These are phyloP conservation scores for Septoria petroselini DNA, from an alignment of 2,329 filamentous ascomycete genomes.

Conservation along the genomic window DNA sequence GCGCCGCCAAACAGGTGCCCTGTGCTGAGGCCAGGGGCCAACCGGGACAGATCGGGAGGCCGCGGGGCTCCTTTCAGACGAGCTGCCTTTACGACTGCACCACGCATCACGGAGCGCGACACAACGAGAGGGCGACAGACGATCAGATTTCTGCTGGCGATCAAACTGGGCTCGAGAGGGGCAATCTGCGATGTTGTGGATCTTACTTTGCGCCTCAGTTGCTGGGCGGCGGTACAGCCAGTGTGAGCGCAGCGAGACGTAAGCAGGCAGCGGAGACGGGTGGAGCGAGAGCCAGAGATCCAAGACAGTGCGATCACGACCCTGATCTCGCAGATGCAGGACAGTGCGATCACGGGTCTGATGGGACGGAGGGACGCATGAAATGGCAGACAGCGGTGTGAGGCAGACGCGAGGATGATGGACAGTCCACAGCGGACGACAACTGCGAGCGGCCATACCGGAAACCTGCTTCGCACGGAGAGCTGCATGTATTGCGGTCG, in stretches of 20 bases:
- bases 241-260: not conserved
- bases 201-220: not conserved
- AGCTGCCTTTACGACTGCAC: not conserved
- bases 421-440: too few relatives aligned
- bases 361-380: too few relatives aligned
- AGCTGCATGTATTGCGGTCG: too few relatives aligned
- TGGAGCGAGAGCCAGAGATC: not conserved
- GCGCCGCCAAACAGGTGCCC: too few relatives aligned
- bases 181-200: too few relatives aligned
- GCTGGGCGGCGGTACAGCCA: not conserved
- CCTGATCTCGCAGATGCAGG: too few relatives aligned
- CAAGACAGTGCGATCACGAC: too few relatives aligned
- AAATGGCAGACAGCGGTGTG: too few relatives aligned
- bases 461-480: too few relatives aligned
- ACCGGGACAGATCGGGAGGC: not conserved
- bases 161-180: not conserved
- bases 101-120: not conserved
- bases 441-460: too few relatives aligned
- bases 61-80: not conserved
- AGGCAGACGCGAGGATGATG: too few relatives aligned
- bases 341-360: too few relatives aligned
- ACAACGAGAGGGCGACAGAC: not conserved
- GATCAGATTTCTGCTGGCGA: not conserved
- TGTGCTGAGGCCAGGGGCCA: not conserved
- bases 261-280: constrained; percentile 1